Evolutionary conservation across 1,139 yeast species (phyloP).

Genomic region (Nadsonia commutata): DNA sequence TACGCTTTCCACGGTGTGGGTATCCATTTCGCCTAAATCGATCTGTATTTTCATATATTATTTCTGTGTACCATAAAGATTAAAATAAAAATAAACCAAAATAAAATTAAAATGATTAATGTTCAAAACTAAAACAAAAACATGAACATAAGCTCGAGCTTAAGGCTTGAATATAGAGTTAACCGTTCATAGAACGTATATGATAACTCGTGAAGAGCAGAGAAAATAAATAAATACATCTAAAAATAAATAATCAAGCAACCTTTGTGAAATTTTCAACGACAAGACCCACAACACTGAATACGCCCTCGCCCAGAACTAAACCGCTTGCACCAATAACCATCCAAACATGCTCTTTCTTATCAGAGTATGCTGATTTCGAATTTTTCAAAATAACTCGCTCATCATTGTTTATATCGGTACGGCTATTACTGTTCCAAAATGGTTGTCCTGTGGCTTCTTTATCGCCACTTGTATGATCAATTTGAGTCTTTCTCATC

Average conservation of each 20-base stretch:
- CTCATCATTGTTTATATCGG: not conserved
- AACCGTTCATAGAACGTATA: too few species aligned
- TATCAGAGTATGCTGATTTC: not conserved
- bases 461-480: not conserved
- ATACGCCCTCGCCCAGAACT: not conserved
- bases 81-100: too few species aligned
- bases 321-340: not conserved
- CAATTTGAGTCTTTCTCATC: not conserved
- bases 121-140: too few species aligned
- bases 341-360: not conserved
- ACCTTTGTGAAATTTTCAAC: too few species aligned
- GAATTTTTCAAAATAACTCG: not conserved
- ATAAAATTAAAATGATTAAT: too few species aligned
- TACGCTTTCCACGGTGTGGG: slow-evolving; percentile 97
- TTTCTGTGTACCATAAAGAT: not conserved
- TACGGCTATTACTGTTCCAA: not conserved
- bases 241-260: too few species aligned
- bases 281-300: not conserved
- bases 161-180: too few species aligned
- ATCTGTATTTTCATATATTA: too few species aligned
- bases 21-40: slow-evolving; percentile 72
- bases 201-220: too few species aligned
- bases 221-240: too few species aligned
- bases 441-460: too few species aligned
- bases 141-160: too few species aligned